phyloP scores from a whole-genome alignment of 495 filamentous ascomycete species.

The Gamarada debralockiae region DNA sequence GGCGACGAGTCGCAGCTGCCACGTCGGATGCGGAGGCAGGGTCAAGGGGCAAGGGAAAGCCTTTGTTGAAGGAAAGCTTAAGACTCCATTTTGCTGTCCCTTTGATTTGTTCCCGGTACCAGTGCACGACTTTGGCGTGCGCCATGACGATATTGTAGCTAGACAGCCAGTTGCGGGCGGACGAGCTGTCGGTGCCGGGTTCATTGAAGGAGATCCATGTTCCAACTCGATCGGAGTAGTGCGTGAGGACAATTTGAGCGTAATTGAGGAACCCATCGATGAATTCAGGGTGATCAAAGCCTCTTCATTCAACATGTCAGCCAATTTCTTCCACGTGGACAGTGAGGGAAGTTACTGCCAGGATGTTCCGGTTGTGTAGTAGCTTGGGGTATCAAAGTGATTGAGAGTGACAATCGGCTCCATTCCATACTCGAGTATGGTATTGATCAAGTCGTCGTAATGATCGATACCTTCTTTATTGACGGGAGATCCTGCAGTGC shows the following conservation, averaged over 20 bases:
- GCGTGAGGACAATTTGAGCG: constrained; percentile 38
- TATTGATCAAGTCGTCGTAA: constrained; percentile 43
- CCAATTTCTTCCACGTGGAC: background rate
- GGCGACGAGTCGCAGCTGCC: constrained; percentile 33
- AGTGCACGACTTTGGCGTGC: constrained; percentile 36
- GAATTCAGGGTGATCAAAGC: background rate
- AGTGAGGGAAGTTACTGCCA: too few species aligned
- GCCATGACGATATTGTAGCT: constrained; percentile 35
- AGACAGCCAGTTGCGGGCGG: constrained; percentile 25
- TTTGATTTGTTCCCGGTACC: constrained; percentile 36
- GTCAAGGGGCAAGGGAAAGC: constrained; percentile 37
- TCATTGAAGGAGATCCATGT: constrained; percentile 47
- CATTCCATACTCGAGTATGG: constrained; percentile 36
- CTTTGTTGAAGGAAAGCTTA: constrained; percentile 38
- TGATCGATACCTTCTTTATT: constrained; percentile 41
- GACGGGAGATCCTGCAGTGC: constrained; percentile 35
- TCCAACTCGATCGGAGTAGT: constrained; percentile 39
- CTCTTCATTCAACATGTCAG: too few species aligned
- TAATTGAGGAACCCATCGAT: constrained; percentile 27
- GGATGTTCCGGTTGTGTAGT: constrained; percentile 24
- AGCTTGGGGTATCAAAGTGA: constrained; percentile 41
- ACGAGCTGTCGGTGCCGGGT: constrained; percentile 31
- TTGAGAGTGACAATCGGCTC: constrained; percentile 39
- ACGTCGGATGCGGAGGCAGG: constrained; percentile 32
- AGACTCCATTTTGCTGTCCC: constrained; percentile 31